These are phyloP conservation scores for Dactylellina drechsleri DNA, from an alignment of 2,329 filamentous ascomycete species.

Conservation along the genomic window DNA sequence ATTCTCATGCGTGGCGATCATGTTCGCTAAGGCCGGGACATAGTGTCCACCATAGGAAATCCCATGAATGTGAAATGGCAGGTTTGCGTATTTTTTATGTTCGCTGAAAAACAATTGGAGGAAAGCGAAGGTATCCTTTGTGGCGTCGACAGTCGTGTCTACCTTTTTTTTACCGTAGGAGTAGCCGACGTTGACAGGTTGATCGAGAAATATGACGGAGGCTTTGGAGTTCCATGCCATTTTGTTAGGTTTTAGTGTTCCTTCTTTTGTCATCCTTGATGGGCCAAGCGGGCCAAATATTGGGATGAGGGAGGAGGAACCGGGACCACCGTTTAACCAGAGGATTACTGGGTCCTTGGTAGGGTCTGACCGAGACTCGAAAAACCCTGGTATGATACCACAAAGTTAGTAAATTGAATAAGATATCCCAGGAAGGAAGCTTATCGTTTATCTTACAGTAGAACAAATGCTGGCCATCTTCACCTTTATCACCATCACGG, in stretches of 20 bases:
- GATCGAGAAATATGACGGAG: constrained; percentile 9
- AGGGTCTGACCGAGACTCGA: neutral
- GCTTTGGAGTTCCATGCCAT: neutral
- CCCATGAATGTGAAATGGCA: neutral
- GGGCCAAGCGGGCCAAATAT: neutral
- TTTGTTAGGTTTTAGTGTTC: neutral
- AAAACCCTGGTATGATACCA: neutral
- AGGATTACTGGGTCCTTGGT: neutral
- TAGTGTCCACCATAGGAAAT: constrained; percentile 4
- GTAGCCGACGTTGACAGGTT: constrained; percentile 8
- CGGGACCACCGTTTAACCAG: constrained; percentile 2
- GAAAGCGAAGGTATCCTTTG: neutral
- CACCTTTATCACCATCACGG: neutral
- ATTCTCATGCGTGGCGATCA: neutral
- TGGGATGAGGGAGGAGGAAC: neutral
- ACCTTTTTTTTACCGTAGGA: neutral
- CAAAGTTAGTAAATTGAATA: neutral
- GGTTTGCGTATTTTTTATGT: neutral
- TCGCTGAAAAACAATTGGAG: neutral
- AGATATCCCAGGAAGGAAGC: neutral
- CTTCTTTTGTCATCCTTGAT: neutral
- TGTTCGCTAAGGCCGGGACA: neutral
- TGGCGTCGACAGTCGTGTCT: neutral
- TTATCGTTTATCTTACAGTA: neutral
- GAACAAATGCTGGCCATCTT: neutral